phyloP scores from a whole-genome alignment of 2,329 filamentous ascomycete species.

The Sarocladium oryzae region DNA sequence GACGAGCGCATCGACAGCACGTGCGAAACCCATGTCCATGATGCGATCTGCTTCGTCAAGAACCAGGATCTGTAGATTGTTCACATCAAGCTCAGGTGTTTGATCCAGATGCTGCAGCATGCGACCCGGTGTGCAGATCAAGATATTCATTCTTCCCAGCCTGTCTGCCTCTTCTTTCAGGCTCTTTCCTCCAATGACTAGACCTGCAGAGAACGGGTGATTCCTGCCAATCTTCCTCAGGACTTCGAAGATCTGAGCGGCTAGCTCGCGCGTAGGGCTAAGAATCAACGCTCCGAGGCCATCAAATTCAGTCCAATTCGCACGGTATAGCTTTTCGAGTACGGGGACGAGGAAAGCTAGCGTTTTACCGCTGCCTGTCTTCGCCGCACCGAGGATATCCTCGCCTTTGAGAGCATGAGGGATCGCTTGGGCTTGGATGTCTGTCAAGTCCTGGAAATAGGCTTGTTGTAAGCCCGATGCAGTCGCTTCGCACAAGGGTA shows the following conservation, averaged over 20 bases:
- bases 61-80: constrained; percentile 87
- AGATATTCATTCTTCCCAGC: constrained; percentile 87
- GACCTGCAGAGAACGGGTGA: constrained; percentile 83
- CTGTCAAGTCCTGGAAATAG: constrained; percentile 85
- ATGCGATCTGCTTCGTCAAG: constrained; percentile 95
- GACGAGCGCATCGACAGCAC: constrained; percentile 83
- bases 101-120: constrained; percentile 96
- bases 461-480: constrained; percentile 72
- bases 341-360: constrained; percentile 88
- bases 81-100: constrained; percentile 81
- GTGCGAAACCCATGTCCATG: constrained; percentile 95
- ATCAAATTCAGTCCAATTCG: constrained; percentile 84
- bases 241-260: constrained; percentile 95
- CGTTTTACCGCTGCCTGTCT: constrained; percentile 93
- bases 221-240: constrained; percentile 82
- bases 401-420: constrained; percentile 76
- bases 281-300: constrained; percentile 89
- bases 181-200: constrained; percentile 91
- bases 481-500: constrained; percentile 81
- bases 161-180: constrained; percentile 81
- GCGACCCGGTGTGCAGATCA: constrained; percentile 89
- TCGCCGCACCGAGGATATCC: constrained; percentile 90
- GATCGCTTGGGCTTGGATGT: constrained; percentile 86
- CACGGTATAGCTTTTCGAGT: constrained; percentile 84
- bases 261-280: constrained; percentile 88